Percentiles rank a stretch among this genome's conserved stretches.
phyloP scores from a whole-genome alignment of 2,329 filamentous ascomycete species.

The Fusarium illudens region DNA sequence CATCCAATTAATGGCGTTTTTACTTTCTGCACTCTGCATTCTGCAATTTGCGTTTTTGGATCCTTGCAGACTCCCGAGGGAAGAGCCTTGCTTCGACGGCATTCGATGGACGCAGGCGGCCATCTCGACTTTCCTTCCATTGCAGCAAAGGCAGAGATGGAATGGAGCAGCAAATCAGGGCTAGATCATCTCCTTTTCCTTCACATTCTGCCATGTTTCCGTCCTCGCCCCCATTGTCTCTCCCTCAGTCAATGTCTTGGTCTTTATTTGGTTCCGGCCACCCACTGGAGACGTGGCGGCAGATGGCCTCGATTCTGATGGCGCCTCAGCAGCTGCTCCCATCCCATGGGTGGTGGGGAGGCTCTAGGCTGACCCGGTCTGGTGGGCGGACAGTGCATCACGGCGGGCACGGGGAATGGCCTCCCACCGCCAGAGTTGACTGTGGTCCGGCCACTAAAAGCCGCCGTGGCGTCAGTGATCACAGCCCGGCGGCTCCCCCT shows the following conservation, averaged over 20 bases:
- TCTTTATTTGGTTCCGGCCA: conserved; percentile 2
- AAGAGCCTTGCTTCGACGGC: conserved; percentile 29
- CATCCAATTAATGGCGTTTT: not conserved
- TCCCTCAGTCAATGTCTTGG: conserved; percentile 3
- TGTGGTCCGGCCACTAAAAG: conserved; percentile 10
- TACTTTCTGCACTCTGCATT: conserved; percentile 2
- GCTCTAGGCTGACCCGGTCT: not conserved
- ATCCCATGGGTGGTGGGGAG: not conserved
- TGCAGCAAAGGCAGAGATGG: not conserved
- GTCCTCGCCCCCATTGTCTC: not conserved
- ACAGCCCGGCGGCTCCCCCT: not conserved
- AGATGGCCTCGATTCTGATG: conserved; percentile 7
- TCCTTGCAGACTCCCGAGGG: not conserved
- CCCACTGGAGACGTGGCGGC: conserved; percentile 1
- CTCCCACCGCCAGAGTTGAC: conserved; percentile 4
- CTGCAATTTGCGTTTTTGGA: conserved; percentile 8
- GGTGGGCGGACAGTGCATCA: conserved; percentile 4
- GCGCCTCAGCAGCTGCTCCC: not conserved
- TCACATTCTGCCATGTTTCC: not conserved
- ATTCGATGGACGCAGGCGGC: not conserved
- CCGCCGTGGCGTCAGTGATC: conserved; percentile 12
- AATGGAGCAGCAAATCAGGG: not conserved
- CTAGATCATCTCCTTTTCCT: not conserved
- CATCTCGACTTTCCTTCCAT: not conserved
- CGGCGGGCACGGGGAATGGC: not conserved